A percentile compares a stretch with the other conserved stretches of the same genome.
These are phyloP conservation scores for Bolboschoenoplectus hybrid DNA, from an alignment of 202 grass and related monocot genomes.

Conservation along the genomic window DNA sequence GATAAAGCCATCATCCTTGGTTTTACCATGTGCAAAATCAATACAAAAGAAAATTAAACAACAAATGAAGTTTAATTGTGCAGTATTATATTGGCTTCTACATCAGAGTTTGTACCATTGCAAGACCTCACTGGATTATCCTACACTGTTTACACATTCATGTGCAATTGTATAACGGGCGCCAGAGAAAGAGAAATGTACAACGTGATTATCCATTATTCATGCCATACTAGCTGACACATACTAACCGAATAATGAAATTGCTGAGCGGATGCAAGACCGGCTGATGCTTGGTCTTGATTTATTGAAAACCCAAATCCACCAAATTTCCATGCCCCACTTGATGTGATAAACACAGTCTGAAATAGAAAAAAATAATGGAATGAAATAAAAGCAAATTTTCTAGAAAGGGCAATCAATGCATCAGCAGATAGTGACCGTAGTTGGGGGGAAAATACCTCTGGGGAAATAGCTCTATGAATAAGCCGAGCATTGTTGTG, in stretches of 20 bases:
- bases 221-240: neutral
- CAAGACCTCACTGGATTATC: neutral
- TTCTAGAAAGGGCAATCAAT: slow-evolving; percentile 30
- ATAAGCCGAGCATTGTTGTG: slow-evolving; percentile 95
- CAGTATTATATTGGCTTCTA: neutral
- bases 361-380: slow-evolving; percentile 42
- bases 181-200: slow-evolving; percentile 5
- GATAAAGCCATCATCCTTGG: neutral
- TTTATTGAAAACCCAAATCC: slow-evolving; percentile 95
- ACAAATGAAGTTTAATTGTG: neutral
- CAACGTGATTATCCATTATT: slow-evolving; percentile 4
- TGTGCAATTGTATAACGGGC: neutral
- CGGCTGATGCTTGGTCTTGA: slow-evolving; percentile 69
- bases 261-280: slow-evolving; percentile 74
- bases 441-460: slow-evolving; percentile 51
- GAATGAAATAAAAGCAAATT: slow-evolving; percentile 36
- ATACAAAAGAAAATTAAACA: slow-evolving; percentile 7
- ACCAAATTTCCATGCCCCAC: slow-evolving; percentile 99
- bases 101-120: neutral
- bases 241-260: slow-evolving; percentile 96
- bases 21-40: neutral
- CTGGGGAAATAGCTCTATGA: slow-evolving; percentile 92
- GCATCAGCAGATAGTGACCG: neutral
- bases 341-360: slow-evolving; percentile 93
- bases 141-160: neutral